Evolutionary conservation across 1,284 basidiomycete genomes (phyloP), one percentile per base, ranked within the genome.

Genomic region (Calocybe gambosa): DNA sequence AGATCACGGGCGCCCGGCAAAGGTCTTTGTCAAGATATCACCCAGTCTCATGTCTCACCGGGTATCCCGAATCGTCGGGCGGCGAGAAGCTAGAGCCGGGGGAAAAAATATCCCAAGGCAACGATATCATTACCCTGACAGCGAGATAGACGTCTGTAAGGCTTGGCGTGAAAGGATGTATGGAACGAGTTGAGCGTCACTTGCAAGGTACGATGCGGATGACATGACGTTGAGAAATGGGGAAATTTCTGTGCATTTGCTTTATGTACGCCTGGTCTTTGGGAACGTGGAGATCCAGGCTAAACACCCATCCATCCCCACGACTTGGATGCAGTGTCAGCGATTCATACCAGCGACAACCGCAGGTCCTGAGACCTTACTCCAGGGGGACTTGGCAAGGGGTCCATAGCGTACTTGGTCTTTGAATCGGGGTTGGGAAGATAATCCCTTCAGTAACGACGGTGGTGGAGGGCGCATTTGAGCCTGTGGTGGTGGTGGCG

Each of bases 321-420:
- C 19, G 16, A 36, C 18, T 15, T 13, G 19, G 4, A 21, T 4
- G 36, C 28, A 13, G 10, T 23, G 36, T 77, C 63, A 87, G 60
- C 85, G 73, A 53, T 77, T 73, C 74, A 88, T 76, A 25, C 85
- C 85, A 31, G 73, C 70, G 42, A 85, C 64, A 18, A 70, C 61
- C 20, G 64, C 43, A 4, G 85, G 85, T 4, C 86, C 85, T 19
- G 77, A 67, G 28, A 84, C 86, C 62, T 80, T 86, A 63, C 85
- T 88, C 78, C 78, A 85, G 7, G 62, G 74, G 20, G 83, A 80
- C 19, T 64, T 51, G 5, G 74, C 76, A 12, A 86, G 66, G 9
- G 82, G 80, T 0, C 84, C 85, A 55, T 84, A 89, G 39, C 73
- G 77, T 39, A 78, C 55, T 46, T 73, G 70, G 16, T 62, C 64